A percentile compares a stretch with the other conserved stretches of the same genome.
Conservation (phyloP, 371 early-diverging fungal genomes). For the Zopfochytrium polystomum region DNA sequence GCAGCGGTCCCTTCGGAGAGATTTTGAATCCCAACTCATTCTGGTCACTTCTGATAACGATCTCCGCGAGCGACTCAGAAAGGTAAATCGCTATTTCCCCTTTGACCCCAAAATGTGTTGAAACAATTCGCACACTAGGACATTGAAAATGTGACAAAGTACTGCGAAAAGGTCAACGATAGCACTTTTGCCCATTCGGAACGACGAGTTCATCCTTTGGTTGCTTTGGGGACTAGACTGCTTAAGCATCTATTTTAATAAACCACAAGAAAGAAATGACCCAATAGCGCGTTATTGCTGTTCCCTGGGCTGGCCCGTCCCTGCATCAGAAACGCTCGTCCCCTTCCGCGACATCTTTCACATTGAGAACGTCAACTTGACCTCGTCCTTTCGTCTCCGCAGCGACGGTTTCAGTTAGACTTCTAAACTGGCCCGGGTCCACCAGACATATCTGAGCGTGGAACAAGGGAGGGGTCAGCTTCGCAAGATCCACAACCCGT, state of each 20-base stretch:
- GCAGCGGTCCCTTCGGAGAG: slow-evolving; percentile 80
- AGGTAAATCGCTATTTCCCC: too few species aligned
- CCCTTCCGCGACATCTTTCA: slow-evolving; percentile 78
- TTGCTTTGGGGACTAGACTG: too few species aligned
- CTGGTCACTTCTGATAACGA: slow-evolving; percentile 60
- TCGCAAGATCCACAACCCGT: slow-evolving; percentile 9
- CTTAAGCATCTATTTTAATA: too few species aligned
- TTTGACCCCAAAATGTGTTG: too few species aligned
- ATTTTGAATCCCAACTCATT: slow-evolving; percentile 84
- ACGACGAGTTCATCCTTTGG: too few species aligned
- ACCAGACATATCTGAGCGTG: slow-evolving; percentile 69
- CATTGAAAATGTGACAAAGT: too few species aligned
- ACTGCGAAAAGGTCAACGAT: too few species aligned
- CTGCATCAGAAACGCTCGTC: slow-evolving; percentile 62
- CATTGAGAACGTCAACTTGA: slow-evolving; percentile 77
- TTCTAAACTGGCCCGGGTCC: slow-evolving; percentile 91
- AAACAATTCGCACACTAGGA: too few species aligned
- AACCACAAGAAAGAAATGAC: too few species aligned
- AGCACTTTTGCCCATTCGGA: too few species aligned
- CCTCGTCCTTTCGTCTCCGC: slow-evolving; percentile 83
- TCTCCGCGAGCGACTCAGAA: slow-evolving; percentile 57
- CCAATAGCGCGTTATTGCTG: too few species aligned
- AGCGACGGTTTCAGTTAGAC: slow-evolving; percentile 74
- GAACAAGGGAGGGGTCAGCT: neutral
- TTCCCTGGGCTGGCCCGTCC: too few species aligned